Evolutionary conservation across 306 rosid species (phyloP), one percentile per base, ranked within the genome.

Genomic region (Prinsepia uniflora): DNA sequence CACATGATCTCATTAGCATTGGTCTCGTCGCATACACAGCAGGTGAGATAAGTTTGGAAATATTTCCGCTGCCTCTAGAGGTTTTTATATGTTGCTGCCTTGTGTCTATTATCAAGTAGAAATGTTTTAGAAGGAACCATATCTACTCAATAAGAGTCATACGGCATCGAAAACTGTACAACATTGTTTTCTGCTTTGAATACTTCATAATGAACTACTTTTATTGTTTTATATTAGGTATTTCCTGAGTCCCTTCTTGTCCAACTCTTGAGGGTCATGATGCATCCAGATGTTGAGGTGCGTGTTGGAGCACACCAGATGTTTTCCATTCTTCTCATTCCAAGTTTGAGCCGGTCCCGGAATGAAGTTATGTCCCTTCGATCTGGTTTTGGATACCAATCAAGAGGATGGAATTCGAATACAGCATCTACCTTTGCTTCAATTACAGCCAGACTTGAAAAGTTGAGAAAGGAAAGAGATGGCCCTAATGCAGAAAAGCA

Each of bases 271-370:
- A 89, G 86, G 84, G 96, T 82, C 70, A 95, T 91, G 99, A 78
- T 87, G 84, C 96, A 95, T 80, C 80, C 87, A 10, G 96, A 95
- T 76, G 74, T 72, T 19, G 97, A 95, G 67, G 90, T 89, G 47
- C 91, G 97, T 73, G 74, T 91, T 53, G 99, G 96, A 74, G 97
- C 96, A 62, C 99, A 95, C 81, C 97, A 86, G 63, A 83, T 91
- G 81, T 91, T 95, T 78, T 95, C 92, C 57, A 75, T 83, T 65
- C 96, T 95, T 80, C 87, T 91, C 68, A 74, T 86, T 75, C 96
- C 97, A 34, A 82, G 81, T 80, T 89, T 88, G 76, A 81, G 69
- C 80, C 82, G 76, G 40, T 82, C 86, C 19, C 71, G 49, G 10
- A 85, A 78, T 39, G 96, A 84, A 72, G 81, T 66, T 76, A 64